Evolutionary conservation across 169 alveolate species (phyloP), one percentile per base, ranked within the genome.

Genomic region (Eimeria sp.): DNA sequence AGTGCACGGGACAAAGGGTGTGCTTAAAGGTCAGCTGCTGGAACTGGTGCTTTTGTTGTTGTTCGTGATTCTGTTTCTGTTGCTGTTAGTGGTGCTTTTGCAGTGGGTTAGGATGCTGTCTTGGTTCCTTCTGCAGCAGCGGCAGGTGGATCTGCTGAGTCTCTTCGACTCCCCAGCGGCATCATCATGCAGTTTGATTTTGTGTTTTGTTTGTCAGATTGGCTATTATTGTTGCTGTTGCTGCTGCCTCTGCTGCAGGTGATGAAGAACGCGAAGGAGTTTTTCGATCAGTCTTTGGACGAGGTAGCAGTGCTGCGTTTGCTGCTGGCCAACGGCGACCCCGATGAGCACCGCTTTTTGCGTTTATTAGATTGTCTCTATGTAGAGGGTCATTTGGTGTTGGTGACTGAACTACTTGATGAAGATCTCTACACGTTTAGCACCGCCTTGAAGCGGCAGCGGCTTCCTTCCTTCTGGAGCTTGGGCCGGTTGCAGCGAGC

Each of bases 251-350:
- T 20, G 97, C 96, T 99, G 98, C 98, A 99, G 97, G 98, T 99
- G 84, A 99, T 99, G 94, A 99, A 98, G 96, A 98, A 98, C 96
- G 98, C 98, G 93, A 98, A 98, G 97, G 99, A 98, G 97, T 98
- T 98, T 97, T 96, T 98, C 95, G 99, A 99, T 95, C 98, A 99
- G 95, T 97, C 99, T 58, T 95, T 98, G 76, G 99, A 98, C 95
- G 99, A 99, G 96, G 97, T 99, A 47, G 98, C 98, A 96, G 91
- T 97, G 51, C 97, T 99, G 94, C 98, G 98, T 86, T 97, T 97
- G 70, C 97, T 98, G 49, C 97, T 97, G 80, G 95, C 94, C 22
- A 98, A 98, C 95, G 99, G 98, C 30, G 98, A 98, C 94, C 97
- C 97, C 0, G 99, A 98, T 93, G 96, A 96, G 76, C 96, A 96